Percentiles rank a stretch among this genome's conserved stretches.
phyloP scores from a whole-genome alignment of 1,284 basidiomycete genomes.

The Leccinum discolor region DNA sequence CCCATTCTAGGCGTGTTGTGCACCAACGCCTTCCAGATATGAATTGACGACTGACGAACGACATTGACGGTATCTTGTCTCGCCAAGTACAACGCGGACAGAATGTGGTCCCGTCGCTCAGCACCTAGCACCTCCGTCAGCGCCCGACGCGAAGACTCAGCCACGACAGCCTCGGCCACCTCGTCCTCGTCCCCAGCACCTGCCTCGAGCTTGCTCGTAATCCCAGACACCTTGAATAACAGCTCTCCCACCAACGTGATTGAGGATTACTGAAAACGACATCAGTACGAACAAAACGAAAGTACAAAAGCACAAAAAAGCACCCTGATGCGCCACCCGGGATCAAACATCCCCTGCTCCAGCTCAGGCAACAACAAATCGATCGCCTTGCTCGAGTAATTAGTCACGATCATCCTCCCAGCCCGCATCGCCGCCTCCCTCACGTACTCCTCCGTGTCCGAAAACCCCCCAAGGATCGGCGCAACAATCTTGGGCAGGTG shows the following conservation, averaged over 20 bases:
- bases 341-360: constrained; percentile 94
- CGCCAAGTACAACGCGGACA: constrained; percentile 91
- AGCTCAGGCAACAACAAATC: constrained; percentile 95
- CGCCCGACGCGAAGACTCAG: constrained; percentile 82
- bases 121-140: constrained; percentile 88
- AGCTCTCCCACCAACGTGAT: constrained; percentile 96
- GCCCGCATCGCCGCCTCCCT: constrained; percentile 98
- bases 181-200: constrained; percentile 79
- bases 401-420: constrained; percentile 98
- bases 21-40: constrained; percentile 99
- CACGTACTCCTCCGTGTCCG: constrained; percentile 93
- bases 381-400: constrained; percentile 92
- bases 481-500: constrained; percentile 94
- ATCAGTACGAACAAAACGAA: not conserved
- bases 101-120: constrained; percentile 88
- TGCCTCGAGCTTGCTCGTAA: constrained; percentile 83
- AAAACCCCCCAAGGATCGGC: constrained; percentile 91
- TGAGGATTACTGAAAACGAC: constrained; percentile 78
- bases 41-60: constrained; percentile 91
- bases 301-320: constrained; percentile 27
- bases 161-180: constrained; percentile 60
- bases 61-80: constrained; percentile 92
- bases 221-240: constrained; percentile 97
- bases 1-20: constrained; percentile 87
- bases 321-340: constrained; percentile 93